Conservation (phyloP, 2,329 filamentous ascomycete species). For the Sarocladiaceae sp. region DNA sequence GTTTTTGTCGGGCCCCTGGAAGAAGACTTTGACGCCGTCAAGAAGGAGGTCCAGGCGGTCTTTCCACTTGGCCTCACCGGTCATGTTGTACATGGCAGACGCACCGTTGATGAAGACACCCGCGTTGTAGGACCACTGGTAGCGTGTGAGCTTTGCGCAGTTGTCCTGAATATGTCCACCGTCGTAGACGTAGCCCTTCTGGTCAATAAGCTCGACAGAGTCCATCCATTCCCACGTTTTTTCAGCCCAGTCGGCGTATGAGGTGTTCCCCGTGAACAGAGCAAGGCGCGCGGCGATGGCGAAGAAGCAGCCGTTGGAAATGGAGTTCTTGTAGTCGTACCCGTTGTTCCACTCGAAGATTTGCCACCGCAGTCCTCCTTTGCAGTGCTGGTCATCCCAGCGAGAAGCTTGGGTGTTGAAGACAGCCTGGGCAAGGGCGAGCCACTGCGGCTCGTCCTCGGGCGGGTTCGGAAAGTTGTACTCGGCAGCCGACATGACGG, state of each 20-base stretch:
- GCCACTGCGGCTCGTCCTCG: constrained; percentile 53
- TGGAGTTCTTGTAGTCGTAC: constrained; percentile 69
- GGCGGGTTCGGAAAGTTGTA: constrained; percentile 56
- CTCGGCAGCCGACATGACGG: constrained; percentile 65
- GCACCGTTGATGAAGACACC: constrained; percentile 60
- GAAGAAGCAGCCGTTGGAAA: constrained; percentile 58
- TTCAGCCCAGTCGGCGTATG: constrained; percentile 73
- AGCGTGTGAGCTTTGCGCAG: constrained; percentile 51
- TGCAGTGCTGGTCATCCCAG: constrained; percentile 64
- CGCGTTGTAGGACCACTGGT: constrained; percentile 66
- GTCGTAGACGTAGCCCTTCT: constrained; percentile 55
- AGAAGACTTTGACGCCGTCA: constrained; percentile 47
- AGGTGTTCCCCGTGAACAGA: constrained; percentile 68
- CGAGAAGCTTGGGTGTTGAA: constrained; percentile 72
- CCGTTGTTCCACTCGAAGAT: constrained; percentile 78
- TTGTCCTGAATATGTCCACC: constrained; percentile 51
- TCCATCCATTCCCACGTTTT: constrained; percentile 66
- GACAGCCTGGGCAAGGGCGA: constrained; percentile 68
- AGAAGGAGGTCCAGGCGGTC: constrained; percentile 51
- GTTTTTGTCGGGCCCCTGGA: constrained; percentile 41
- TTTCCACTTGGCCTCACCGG: constrained; percentile 46
- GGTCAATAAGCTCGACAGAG: constrained; percentile 50
- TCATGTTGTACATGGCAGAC: constrained; percentile 64
- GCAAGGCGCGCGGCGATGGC: constrained; percentile 62
- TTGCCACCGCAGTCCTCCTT: constrained; percentile 78